A percentile compares a stretch with the other conserved stretches of the same genome.
phyloP scores from a whole-genome alignment of 1,139 yeast genomes.

The Candida tropicalis region DNA sequence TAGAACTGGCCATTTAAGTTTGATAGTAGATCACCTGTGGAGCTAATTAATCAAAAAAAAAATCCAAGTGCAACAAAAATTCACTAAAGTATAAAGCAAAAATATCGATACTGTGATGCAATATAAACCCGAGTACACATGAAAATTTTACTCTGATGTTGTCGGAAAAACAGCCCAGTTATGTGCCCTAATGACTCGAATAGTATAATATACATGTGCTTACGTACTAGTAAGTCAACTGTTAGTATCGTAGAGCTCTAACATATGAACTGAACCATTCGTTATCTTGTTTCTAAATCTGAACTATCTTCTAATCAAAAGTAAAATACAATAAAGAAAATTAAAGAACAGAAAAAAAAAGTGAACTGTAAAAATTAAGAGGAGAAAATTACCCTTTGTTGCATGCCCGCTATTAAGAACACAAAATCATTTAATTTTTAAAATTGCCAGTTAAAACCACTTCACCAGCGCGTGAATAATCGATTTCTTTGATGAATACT shows the following conservation, averaged over 20 bases:
- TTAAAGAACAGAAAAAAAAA: background rate
- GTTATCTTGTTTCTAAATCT: no score
- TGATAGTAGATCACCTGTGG: slow-evolving; percentile 1
- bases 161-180: no score
- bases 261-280: no score
- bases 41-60: background rate
- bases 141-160: background rate
- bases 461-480: background rate
- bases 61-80: no score
- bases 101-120: background rate
- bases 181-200: background rate
- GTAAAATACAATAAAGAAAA: no score
- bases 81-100: no score
- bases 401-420: background rate
- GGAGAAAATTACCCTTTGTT: background rate
- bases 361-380: background rate
- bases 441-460: background rate
- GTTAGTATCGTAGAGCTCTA: no score
- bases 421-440: background rate
- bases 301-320: no score
- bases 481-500: background rate
- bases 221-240: no score
- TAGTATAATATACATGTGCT: no score
- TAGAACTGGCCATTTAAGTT: background rate
- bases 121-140: background rate